Percentiles rank a stretch among this genome's conserved stretches.
phyloP scores from a whole-genome alignment of 257 asterid species.

The Primulina tabacum region DNA sequence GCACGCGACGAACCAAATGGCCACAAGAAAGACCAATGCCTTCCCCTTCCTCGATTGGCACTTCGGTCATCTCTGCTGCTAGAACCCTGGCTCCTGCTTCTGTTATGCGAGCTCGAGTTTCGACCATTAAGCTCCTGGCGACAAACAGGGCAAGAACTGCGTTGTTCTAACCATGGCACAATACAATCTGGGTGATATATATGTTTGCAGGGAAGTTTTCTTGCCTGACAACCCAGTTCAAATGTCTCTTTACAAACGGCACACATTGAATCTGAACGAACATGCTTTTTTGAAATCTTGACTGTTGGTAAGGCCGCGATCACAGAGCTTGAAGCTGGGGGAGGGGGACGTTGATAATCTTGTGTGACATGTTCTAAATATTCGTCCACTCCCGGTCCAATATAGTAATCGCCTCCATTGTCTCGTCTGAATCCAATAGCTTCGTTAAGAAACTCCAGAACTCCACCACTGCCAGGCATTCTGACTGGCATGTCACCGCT shows the following conservation, averaged over 20 bases:
- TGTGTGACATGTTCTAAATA: conserved; percentile 57
- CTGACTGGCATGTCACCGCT: conserved; percentile 81
- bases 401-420: conserved; percentile 73
- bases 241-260: conserved; percentile 84
- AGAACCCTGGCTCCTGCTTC: conserved; percentile 49
- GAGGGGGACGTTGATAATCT: conserved; percentile 53
- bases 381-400: conserved; percentile 92
- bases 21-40: conserved; percentile 86
- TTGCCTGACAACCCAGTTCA: conserved; percentile 64
- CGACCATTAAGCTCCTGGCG: conserved; percentile 51
- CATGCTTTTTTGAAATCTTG: conserved; percentile 72
- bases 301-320: conserved; percentile 66
- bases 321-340: conserved; percentile 71
- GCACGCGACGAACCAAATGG: conserved; percentile 65
- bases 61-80: conserved; percentile 36
- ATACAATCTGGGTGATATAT: conserved; percentile 80
- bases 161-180: conserved; percentile 81
- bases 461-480: conserved; percentile 68
- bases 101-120: conserved; percentile 40
- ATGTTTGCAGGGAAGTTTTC: conserved; percentile 75
- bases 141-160: conserved; percentile 86
- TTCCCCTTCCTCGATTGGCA: conserved; percentile 44
- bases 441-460: conserved; percentile 69
- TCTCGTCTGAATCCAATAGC: conserved; percentile 78
- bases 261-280: conserved; percentile 70